phyloP scores from a whole-genome alignment of 1,284 basidiomycete species.

The Hemileia vastatrix region DNA sequence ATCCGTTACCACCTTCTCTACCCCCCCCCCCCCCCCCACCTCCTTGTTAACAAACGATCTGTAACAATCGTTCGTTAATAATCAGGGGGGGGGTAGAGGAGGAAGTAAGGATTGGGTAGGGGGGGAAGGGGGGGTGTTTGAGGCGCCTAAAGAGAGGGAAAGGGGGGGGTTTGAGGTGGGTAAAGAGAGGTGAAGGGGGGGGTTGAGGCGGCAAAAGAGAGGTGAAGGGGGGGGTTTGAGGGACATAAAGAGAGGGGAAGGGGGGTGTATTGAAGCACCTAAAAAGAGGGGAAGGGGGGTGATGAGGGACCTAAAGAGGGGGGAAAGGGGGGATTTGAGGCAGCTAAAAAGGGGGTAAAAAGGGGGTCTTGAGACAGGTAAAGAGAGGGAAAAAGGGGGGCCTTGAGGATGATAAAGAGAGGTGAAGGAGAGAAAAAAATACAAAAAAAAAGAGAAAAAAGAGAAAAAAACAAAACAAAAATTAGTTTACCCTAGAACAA shows the following conservation, averaged over 20 bases:
- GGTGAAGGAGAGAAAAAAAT: not conserved
- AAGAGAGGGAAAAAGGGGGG: not conserved
- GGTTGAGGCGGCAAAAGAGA: slow-evolving; percentile 1
- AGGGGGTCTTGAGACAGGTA: not conserved
- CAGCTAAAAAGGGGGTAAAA: slow-evolving; percentile 5
- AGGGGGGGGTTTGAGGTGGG: no score
- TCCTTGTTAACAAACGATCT: no score
- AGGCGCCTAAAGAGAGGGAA: no score
- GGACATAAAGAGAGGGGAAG: slow-evolving; percentile 33
- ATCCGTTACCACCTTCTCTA: no score
- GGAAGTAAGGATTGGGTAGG: no score
- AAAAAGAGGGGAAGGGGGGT: slow-evolving; percentile 23
- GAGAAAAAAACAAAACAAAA: not conserved
- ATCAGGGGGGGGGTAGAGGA: no score
- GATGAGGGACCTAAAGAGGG: slow-evolving; percentile 5
- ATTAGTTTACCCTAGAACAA: no score
- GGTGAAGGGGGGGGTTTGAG: slow-evolving; percentile 39
- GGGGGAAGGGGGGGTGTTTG: no score
- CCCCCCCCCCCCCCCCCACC: no score
- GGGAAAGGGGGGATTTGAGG: slow-evolving; percentile 3
- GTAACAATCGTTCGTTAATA: no score
- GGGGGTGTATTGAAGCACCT: slow-evolving; percentile 5
- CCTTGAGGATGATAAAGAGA: not conserved
- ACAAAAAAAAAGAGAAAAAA: not conserved
- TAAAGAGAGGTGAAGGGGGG: no score